Evolutionary conservation across 225 moss, liverwort and hornwort species (phyloP).

Genomic region (Polytrichum formosum): DNA sequence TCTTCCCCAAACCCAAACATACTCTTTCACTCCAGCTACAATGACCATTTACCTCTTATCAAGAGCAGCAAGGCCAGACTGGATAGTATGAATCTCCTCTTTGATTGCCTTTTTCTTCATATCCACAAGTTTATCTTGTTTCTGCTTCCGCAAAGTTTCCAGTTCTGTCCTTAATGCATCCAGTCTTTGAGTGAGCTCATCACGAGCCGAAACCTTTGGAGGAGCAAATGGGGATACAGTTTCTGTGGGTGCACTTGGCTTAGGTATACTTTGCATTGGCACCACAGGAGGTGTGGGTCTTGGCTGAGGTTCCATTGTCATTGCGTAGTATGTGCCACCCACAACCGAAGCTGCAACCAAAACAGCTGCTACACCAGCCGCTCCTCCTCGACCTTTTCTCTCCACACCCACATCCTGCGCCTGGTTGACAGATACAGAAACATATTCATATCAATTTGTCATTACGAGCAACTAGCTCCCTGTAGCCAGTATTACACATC

Average conservation of each 20-base stretch:
- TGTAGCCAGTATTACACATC: not conserved
- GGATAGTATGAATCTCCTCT: constrained; percentile 73
- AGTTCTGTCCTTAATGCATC: constrained; percentile 52
- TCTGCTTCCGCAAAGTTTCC: constrained; percentile 61
- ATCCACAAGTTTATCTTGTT: constrained; percentile 63
- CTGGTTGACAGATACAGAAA: constrained; percentile 16
- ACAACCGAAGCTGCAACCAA: constrained; percentile 47
- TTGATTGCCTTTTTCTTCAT: constrained; percentile 83
- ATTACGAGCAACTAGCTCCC: not conserved
- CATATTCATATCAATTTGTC: not conserved
- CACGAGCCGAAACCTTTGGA: constrained; percentile 49
- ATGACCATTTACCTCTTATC: constrained; percentile 33
- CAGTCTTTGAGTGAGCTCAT: constrained; percentile 58
- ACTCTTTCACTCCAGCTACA: no score
- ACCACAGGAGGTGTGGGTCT: constrained; percentile 33
- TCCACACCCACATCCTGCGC: constrained; percentile 24
- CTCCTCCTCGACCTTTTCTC: constrained; percentile 32
- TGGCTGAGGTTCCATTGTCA: constrained; percentile 39
- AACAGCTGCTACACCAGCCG: constrained; percentile 29
- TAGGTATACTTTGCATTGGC: constrained; percentile 19
- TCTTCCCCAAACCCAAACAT: not conserved
- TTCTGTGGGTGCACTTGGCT: constrained; percentile 10
- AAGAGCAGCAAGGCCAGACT: constrained; percentile 55
- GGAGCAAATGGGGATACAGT: constrained; percentile 21
- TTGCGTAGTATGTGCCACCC: constrained; percentile 46